Base-by-base conservation (phyloP, 768 basidiomycete species). In the Boletus rubropictus region DNA sequence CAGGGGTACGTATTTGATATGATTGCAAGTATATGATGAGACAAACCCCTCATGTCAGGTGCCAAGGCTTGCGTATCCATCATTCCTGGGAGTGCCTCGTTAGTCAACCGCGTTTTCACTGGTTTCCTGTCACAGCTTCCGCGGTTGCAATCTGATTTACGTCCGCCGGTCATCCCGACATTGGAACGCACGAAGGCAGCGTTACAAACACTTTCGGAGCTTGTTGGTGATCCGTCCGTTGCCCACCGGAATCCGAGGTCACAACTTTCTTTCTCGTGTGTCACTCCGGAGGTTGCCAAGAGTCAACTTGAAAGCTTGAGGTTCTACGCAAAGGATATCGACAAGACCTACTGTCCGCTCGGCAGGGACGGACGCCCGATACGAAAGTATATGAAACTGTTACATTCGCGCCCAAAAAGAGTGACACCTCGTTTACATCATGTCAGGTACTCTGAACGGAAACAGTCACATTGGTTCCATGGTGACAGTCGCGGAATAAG, bases 181-280 rank as follows among this genome's bases (percentile, higher is more conserved):
- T 47, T 57, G 18, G 76, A 81, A 22, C 75, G 81, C 20, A 81
- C 86, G 75, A 60, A 64, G 39, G 55, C 54, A 3, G 86, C 86
- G 0, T 63, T 89, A 6, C 63, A 55, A 8, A 72, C 65, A 40
- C 70, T 87, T 29, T 73, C 80, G 9, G 72, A 78, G 25, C 64
- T 84, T n/a, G 69, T 67, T 14, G 67, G 63, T 15, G 72, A 78
- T 53, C 61, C 72, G 11, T 61, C 64, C 20, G 73, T 82, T 29
- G 69, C 71, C 9, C 59, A 66, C 10, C 75, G 79, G 22, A 73
- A 82, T 55, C 80, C 84, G 10, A 48, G 58, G n/a, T 85, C 78
- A 5, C 69, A 80, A 2, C 67, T 88, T 41, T 86, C 84, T 7
- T 89, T 89, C 57, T 84, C 77, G 10, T 80, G 80, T 53, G 71